A percentile compares a stretch with the other conserved stretches of the same genome.
Evolutionary conservation across 176 grass and related monocot genomes (phyloP).

Genomic region (Carex littledalei): DNA sequence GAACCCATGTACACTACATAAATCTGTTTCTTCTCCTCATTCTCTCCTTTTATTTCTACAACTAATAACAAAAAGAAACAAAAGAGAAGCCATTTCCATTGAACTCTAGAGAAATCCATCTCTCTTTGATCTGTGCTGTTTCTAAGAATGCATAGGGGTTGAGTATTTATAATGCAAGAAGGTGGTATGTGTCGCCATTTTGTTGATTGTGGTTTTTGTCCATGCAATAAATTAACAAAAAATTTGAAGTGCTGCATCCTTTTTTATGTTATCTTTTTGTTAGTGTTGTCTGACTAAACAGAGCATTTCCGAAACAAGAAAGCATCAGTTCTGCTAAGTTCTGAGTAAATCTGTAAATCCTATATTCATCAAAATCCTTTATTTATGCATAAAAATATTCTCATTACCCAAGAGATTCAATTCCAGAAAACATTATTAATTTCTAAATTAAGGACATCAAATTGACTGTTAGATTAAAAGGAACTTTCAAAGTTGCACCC

Average conservation of each 20-base stretch:
- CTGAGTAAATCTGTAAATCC: not conserved
- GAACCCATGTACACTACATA: conserved; percentile 93
- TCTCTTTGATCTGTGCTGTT: not conserved
- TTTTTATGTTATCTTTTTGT: conserved; percentile 10
- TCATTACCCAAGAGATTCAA: not conserved
- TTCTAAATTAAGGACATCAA: not conserved
- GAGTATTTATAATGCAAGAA: conserved; percentile 16
- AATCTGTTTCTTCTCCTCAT: conserved; percentile 18
- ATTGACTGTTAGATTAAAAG: not conserved
- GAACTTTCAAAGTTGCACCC: not conserved
- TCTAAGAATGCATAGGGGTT: not conserved
- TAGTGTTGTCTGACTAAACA: not conserved
- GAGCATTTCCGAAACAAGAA: not conserved
- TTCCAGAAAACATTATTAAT: not conserved
- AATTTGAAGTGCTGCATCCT: conserved; percentile 4
- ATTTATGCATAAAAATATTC: not conserved
- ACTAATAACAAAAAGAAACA: not conserved
- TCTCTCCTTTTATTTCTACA: not conserved
- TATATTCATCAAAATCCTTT: not conserved
- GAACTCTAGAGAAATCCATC: not conserved
- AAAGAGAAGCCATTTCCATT: conserved; percentile 11
- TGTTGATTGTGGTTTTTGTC: conserved; percentile 5
- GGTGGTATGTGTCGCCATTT: not conserved
- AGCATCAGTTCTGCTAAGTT: not conserved
- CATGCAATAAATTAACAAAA: not conserved